Percentiles rank a stretch among this genome's conserved stretches.
These are phyloP conservation scores for Colletotrichum salicis DNA, from an alignment of 2,329 filamentous ascomycete genomes.

Conservation along the genomic window DNA sequence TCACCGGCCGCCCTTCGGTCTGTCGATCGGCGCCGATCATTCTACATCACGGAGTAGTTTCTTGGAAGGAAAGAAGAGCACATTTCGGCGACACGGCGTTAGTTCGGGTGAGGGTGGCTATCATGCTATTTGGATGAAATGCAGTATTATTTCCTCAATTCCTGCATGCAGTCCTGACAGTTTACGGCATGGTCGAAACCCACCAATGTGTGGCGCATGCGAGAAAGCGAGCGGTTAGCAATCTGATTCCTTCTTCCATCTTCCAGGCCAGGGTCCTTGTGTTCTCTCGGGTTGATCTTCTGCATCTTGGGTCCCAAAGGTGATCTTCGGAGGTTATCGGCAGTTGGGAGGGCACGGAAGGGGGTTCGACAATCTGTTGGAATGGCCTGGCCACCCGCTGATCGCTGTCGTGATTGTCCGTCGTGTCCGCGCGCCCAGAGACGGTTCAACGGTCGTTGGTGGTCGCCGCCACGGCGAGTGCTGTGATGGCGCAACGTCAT, in stretches of 20 bases:
- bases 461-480: background rate
- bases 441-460: background rate
- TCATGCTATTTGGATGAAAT: background rate
- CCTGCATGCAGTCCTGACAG: constrained; percentile 26
- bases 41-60: background rate
- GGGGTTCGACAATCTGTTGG: constrained; percentile 1
- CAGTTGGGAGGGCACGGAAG: constrained; percentile 9
- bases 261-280: constrained; percentile 2
- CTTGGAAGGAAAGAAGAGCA: background rate
- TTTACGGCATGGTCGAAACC: constrained; percentile 8
- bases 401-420: constrained; percentile 13
- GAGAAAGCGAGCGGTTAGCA: constrained; percentile 5
- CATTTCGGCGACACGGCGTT: constrained; percentile 20
- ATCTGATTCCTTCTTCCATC: background rate
- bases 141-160: background rate
- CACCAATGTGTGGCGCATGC: constrained; percentile 12
- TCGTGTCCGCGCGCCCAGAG: background rate
- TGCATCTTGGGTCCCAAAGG: constrained; percentile 16
- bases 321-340: constrained; percentile 34
- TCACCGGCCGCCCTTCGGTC: constrained; percentile 23
- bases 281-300: constrained; percentile 18
- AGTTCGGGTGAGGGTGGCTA: constrained; percentile 6
- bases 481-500: background rate
- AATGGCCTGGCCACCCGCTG: constrained; percentile 25
- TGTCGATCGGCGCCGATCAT: constrained; percentile 33